Conservation (phyloP, 2,329 filamentous ascomycete species). For the Talaromyces sp. region DNA sequence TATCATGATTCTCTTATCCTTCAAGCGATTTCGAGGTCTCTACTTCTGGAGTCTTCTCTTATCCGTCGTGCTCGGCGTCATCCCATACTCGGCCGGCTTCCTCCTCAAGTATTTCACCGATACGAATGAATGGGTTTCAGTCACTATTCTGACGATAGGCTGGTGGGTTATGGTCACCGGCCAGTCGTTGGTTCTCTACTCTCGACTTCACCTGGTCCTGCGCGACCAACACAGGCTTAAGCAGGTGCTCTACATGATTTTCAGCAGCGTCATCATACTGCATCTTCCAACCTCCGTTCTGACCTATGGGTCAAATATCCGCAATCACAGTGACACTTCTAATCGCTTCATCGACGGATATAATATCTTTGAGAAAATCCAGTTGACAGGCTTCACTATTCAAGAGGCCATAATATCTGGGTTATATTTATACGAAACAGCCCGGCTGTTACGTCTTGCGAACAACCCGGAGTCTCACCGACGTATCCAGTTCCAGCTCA, state of each 20-base stretch:
- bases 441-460: slow-evolving; percentile 39
- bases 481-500: slow-evolving; percentile 43
- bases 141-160: slow-evolving; percentile 47
- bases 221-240: slow-evolving; percentile 46
- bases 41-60: slow-evolving; percentile 41
- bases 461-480: slow-evolving; percentile 32
- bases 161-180: slow-evolving; percentile 60
- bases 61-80: slow-evolving; percentile 30
- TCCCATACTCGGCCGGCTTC: slow-evolving; percentile 38
- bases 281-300: slow-evolving; percentile 53
- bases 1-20: slow-evolving; percentile 35
- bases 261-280: slow-evolving; percentile 48
- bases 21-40: slow-evolving; percentile 33
- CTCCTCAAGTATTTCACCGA: slow-evolving; percentile 37
- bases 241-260: slow-evolving; percentile 53
- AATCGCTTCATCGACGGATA: slow-evolving; percentile 34
- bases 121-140: slow-evolving; percentile 25
- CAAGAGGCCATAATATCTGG: slow-evolving; percentile 44
- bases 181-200: slow-evolving; percentile 58
- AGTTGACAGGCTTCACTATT: slow-evolving; percentile 42
- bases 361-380: slow-evolving; percentile 41
- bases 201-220: slow-evolving; percentile 56
- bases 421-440: slow-evolving; percentile 51
- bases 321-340: slow-evolving; percentile 14
- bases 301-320: slow-evolving; percentile 42